Evolutionary conservation across 2,329 filamentous ascomycete species (phyloP).

Genomic region (Metarhizium sp.): DNA sequence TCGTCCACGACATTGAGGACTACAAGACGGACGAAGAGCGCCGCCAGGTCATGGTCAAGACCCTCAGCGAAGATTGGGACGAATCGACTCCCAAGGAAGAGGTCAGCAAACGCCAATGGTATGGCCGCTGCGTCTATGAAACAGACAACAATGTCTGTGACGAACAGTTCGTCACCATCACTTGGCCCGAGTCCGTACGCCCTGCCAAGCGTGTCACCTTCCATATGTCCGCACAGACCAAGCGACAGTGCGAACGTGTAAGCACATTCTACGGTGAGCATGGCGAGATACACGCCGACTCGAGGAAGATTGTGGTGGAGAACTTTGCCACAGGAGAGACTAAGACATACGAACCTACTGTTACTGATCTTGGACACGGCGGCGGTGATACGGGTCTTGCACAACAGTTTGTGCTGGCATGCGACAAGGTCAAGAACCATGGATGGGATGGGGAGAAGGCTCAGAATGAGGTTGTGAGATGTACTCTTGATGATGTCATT

Average conservation of each 20-base stretch:
- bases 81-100: conserved; percentile 34
- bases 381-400: conserved; percentile 50
- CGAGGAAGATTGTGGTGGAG: conserved; percentile 63
- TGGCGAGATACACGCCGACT: conserved; percentile 84
- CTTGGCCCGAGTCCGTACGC: conserved; percentile 64
- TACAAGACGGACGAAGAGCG: conserved; percentile 38
- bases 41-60: conserved; percentile 29
- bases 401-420: conserved; percentile 72
- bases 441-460: conserved; percentile 58
- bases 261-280: conserved; percentile 77
- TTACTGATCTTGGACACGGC: conserved; percentile 29
- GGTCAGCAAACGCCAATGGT: conserved; percentile 58
- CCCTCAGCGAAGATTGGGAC: conserved; percentile 45
- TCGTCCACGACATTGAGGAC: conserved; percentile 88
- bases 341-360: conserved; percentile 19
- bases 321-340: conserved; percentile 35
- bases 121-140: conserved; percentile 92
- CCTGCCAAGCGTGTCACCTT: conserved; percentile 79
- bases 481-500: conserved; percentile 78
- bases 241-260: conserved; percentile 76
- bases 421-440: conserved; percentile 67
- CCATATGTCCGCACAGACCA: conserved; percentile 90
- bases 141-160: conserved; percentile 89
- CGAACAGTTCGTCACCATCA: conserved; percentile 81
- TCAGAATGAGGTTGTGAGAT: conserved; percentile 69